These are phyloP conservation scores for Salix brachista DNA, from an alignment of 345 rosid genomes.

Conservation along the genomic window DNA sequence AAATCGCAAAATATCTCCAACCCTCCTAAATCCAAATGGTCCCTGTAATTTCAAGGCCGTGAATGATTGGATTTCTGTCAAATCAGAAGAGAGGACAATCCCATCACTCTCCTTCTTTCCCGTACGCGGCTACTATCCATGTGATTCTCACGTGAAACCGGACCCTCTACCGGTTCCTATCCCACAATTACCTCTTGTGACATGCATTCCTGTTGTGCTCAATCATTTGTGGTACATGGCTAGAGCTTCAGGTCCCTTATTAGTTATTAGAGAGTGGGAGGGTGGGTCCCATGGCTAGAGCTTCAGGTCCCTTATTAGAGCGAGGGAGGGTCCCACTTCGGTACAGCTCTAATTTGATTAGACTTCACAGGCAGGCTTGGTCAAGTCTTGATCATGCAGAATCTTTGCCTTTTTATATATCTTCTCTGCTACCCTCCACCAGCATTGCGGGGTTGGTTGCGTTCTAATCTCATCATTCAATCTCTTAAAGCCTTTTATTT, in stretches of 20 bases:
- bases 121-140: constrained; percentile 20
- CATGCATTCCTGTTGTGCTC: not conserved
- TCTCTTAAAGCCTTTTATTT: too few species aligned
- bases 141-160: constrained; percentile 51
- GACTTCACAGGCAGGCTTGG: constrained; percentile 14
- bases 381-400: constrained; percentile 4
- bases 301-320: too few species aligned
- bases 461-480: not conserved
- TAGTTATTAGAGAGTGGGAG: too few species aligned
- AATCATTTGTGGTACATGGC: constrained; percentile 5
- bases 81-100: not conserved
- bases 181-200: not conserved
- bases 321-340: too few species aligned
- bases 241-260: not conserved
- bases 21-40: not conserved
- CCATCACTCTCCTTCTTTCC: not conserved
- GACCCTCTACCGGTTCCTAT: not conserved
- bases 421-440: constrained; percentile 13
- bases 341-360: not conserved
- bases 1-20: not conserved
- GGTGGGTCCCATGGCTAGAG: too few species aligned
- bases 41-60: not conserved
- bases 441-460: not conserved
- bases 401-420: not conserved
- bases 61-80: not conserved